Percentiles rank a stretch among this genome's conserved stretches.
Evolutionary conservation across 192 early-diverging fungal genomes (phyloP).

Genomic region (Glomus cerebriforme): DNA sequence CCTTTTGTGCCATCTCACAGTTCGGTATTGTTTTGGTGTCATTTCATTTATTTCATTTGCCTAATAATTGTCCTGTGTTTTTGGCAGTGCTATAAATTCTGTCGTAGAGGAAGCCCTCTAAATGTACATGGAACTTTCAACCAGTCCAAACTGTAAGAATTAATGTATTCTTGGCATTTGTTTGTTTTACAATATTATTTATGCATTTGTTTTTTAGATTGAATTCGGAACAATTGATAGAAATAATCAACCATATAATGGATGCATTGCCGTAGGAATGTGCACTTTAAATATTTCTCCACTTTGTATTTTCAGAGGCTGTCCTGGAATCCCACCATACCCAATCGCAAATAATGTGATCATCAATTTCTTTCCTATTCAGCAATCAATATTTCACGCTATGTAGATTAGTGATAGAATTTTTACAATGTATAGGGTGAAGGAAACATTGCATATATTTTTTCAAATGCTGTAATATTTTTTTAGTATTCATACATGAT

Average conservation of each 20-base stretch:
- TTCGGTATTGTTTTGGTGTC: constrained; percentile 6
- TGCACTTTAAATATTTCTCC: background rate
- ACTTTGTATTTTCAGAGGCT: background rate
- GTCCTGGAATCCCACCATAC: constrained; percentile 8
- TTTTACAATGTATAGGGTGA: background rate
- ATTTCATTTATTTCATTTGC: constrained; percentile 13
- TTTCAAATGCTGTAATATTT: constrained; percentile 3
- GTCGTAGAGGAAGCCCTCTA: background rate
- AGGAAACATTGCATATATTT: background rate
- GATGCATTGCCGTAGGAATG: background rate
- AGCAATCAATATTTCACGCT: background rate
- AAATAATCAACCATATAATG: background rate
- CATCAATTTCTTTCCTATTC: constrained; percentile 12
- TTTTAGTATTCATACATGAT: background rate
- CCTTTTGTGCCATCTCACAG: background rate
- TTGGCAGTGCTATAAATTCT: constrained; percentile 25
- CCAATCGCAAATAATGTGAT: constrained; percentile 10
- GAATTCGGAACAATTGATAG: constrained; percentile 16
- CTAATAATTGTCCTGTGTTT: constrained; percentile 22
- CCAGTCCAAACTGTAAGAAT: constrained; percentile 7
- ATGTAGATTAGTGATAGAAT: constrained; percentile 12
- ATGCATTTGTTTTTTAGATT: constrained; percentile 10
- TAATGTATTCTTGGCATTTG: background rate
- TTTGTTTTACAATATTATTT: constrained; percentile 12
- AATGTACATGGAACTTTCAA: background rate